A percentile compares a stretch with the other conserved stretches of the same genome.
Conservation (phyloP, 805 yeast genomes). For the Millerago galiae region DNA sequence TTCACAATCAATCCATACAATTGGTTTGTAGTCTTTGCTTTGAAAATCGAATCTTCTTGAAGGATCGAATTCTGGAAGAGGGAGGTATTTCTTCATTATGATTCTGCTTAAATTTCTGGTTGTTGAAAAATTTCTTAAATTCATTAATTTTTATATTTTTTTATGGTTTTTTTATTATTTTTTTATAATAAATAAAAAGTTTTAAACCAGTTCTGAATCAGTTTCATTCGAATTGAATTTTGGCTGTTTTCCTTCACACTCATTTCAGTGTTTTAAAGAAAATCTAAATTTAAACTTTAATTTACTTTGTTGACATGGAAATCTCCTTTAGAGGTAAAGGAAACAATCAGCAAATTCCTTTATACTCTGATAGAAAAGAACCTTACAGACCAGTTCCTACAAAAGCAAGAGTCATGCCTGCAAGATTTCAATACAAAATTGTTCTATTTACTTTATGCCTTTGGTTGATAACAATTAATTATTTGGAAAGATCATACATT, state of each 20-base stretch:
- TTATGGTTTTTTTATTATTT: no score
- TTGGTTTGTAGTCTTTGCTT: slow-evolving; percentile 27
- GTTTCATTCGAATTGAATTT: no score
- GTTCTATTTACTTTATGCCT: slow-evolving; percentile 17
- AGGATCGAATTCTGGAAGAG: slow-evolving; percentile 16
- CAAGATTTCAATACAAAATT: no score
- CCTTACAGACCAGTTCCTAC: slow-evolving; percentile 13
- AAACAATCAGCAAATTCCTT: neutral
- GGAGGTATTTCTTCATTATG: slow-evolving; percentile 1
- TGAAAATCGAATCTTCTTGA: slow-evolving; percentile 6
- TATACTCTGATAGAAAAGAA: neutral
- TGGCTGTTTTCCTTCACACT: no score
- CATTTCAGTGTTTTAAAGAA: no score
- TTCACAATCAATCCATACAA: slow-evolving; percentile 97
- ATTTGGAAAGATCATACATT: slow-evolving; percentile 50
- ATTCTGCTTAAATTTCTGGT: neutral
- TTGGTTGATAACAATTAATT: slow-evolving; percentile 43
- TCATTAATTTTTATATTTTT: no score
- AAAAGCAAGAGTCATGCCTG: neutral
- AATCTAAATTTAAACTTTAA: no score
- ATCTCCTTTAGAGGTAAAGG: slow-evolving; percentile 15
- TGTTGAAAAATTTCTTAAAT: neutral
- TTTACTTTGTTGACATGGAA: slow-evolving; percentile 5
- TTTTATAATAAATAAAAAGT: no score
- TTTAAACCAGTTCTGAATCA: no score